Evolutionary conservation across 352 stramenopile genomes (phyloP).

Genomic region (Phytophthora foliorum): DNA sequence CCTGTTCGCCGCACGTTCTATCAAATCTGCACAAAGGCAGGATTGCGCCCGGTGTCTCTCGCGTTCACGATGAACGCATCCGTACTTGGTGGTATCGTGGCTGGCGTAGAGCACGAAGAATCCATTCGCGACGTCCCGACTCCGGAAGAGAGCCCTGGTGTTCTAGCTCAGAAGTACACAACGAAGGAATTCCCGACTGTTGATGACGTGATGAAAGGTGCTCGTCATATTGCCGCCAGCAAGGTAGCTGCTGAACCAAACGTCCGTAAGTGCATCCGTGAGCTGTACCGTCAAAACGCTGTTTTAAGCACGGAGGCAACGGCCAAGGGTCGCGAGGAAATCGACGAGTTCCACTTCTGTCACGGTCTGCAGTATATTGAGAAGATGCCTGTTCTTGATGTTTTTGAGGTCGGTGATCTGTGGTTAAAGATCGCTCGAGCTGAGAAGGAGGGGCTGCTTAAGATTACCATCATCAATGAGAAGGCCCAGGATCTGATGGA

Average conservation of each 20-base stretch:
- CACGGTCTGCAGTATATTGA: conserved; percentile 90
- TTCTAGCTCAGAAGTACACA: conserved; percentile 80
- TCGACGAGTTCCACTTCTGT: conserved; percentile 91
- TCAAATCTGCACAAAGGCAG: conserved; percentile 90
- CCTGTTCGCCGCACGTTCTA: conserved; percentile 89
- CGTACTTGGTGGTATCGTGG: conserved; percentile 82
- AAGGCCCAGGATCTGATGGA: conserved; percentile 87
- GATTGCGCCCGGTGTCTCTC: conserved; percentile 70
- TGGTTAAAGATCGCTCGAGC: conserved; percentile 82
- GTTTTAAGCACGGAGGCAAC: conserved; percentile 83
- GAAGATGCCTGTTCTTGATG: conserved; percentile 85
- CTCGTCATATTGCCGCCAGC: conserved; percentile 88
- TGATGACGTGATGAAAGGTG: conserved; percentile 90
- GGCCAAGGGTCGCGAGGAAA: conserved; percentile 84
- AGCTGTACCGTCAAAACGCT: conserved; percentile 85
- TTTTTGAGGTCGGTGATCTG: conserved; percentile 78
- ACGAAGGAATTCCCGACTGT: conserved; percentile 88
- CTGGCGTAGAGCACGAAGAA: conserved; percentile 76
- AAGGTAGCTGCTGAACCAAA: conserved; percentile 89
- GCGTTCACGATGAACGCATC: conserved; percentile 91
- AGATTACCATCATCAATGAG: conserved; percentile 81
- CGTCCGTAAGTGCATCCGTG: conserved; percentile 84
- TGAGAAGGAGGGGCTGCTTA: conserved; percentile 89
- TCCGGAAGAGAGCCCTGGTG: conserved; percentile 75
- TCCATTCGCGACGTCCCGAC: conserved; percentile 75